phyloP scores from a whole-genome alignment of 1,284 basidiomycete species.

The Ustilago cynodontis region DNA sequence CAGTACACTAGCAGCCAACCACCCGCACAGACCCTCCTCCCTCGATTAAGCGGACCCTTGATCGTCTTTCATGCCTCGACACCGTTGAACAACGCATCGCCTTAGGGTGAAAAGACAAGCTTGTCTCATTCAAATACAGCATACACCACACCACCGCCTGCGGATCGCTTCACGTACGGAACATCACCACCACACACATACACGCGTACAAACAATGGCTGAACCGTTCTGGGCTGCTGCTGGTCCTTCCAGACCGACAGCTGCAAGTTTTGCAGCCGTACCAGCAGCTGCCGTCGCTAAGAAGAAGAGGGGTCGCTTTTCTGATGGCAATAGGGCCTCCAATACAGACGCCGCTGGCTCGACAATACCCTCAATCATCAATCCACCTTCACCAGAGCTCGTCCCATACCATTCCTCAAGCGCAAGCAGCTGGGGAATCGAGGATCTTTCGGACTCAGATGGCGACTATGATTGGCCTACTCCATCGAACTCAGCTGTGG shows the following conservation, averaged over 20 bases:
- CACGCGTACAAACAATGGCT: conserved; percentile 9
- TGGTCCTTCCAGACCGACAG: conserved; percentile 32
- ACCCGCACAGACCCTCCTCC: neutral
- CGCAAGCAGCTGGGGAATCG: conserved; percentile 51
- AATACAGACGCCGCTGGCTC: neutral
- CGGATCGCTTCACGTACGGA: neutral
- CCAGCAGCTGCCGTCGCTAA: conserved; percentile 17
- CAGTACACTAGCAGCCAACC: neutral
- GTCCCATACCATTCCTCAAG: conserved; percentile 46
- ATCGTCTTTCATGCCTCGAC: neutral
- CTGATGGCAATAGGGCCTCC: conserved; percentile 11
- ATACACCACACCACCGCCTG: neutral
- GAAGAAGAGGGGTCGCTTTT: conserved; percentile 43
- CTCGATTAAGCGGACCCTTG: neutral
- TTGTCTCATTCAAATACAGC: neutral
- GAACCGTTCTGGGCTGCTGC: conserved; percentile 35
- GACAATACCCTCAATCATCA: conserved; percentile 39
- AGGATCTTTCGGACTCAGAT: conserved; percentile 48
- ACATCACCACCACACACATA: neutral
- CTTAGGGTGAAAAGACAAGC: neutral
- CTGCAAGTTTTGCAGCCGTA: conserved; percentile 23
- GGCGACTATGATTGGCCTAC: conserved; percentile 46
- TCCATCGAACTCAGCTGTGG: neutral
- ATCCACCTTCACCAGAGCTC: conserved; percentile 40
- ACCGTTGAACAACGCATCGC: neutral